Evolutionary conservation across 148 eudicot species (phyloP).

Genomic region (Camellia granthamiana): DNA sequence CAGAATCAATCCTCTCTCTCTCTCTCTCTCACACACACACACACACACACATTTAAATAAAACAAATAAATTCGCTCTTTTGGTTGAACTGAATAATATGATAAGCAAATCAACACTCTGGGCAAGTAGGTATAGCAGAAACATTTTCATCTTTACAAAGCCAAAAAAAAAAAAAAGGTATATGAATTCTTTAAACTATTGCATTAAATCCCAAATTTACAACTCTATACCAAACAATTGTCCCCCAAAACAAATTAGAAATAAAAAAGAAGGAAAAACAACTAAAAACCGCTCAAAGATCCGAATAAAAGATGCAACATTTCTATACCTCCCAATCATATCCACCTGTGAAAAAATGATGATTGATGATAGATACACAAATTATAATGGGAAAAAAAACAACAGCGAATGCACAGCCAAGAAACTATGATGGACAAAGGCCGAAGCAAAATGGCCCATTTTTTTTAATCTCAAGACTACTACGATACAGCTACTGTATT

Average conservation of each 20-base stretch:
- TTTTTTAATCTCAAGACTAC: constrained; percentile 10
- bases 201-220: constrained; percentile 25
- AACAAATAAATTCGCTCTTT: too few species aligned
- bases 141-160: too few species aligned
- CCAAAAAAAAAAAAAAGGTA: too few species aligned
- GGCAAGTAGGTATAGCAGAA: too few species aligned
- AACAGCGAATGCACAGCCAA: constrained; percentile 4
- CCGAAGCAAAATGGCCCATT: constrained; percentile 27
- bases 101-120: too few species aligned
- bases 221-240: constrained; percentile 17
- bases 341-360: constrained; percentile 23
- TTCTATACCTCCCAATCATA: constrained; percentile 24
- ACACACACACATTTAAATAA: too few species aligned
- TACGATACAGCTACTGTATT: constrained; percentile 42
- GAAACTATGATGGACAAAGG: constrained; percentile 15
- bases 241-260: background rate
- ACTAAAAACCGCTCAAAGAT: background rate
- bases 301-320: constrained; percentile 15
- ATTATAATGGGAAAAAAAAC: constrained; percentile 2
- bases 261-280: background rate
- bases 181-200: background rate
- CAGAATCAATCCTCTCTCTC: too few species aligned
- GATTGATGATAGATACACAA: constrained; percentile 20
- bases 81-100: too few species aligned
- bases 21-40: too few species aligned